phyloP scores from a whole-genome alignment of 169 alveolate species.

The Plasmodium vivax region DNA sequence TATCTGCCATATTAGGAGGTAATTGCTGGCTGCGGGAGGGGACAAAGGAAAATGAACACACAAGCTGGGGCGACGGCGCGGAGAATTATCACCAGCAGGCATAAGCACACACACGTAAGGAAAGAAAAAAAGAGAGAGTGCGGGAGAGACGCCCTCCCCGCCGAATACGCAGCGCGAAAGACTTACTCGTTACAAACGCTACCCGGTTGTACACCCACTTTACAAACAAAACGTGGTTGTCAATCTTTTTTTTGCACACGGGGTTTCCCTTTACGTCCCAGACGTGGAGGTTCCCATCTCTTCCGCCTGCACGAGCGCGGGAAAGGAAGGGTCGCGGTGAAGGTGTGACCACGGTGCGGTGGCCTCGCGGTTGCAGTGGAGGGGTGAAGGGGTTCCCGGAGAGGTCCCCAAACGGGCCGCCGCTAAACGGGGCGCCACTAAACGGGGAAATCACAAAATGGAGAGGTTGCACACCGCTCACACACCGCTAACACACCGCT shows the following conservation, averaged over 20 bases:
- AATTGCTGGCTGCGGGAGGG: slow-evolving; percentile 37
- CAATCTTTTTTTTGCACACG: slow-evolving; percentile 44
- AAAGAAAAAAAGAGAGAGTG: neutral
- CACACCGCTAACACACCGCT: neutral
- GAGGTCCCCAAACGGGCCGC: neutral
- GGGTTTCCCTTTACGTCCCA: slow-evolving; percentile 46
- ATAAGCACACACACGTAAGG: neutral
- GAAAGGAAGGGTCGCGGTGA: neutral
- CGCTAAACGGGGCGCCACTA: neutral
- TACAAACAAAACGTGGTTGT: slow-evolving; percentile 39
- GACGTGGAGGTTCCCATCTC: slow-evolving; percentile 53
- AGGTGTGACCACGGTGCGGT: neutral
- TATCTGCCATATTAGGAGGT: slow-evolving; percentile 44
- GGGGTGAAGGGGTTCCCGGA: neutral
- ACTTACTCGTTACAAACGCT: slow-evolving; percentile 69
- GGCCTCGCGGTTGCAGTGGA: neutral
- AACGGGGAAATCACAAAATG: too few species aligned
- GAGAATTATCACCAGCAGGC: neutral
- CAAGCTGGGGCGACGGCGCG: neutral
- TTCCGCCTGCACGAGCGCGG: slow-evolving; percentile 25
- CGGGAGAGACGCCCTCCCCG: neutral
- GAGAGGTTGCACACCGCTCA: neutral
- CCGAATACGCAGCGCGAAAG: neutral
- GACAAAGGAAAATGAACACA: slow-evolving; percentile 11
- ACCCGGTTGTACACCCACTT: slow-evolving; percentile 62